Percentiles rank a stretch among this genome's conserved stretches.
Conservation (phyloP, 306 rosid genomes). For the Mucuna pruriens region DNA sequence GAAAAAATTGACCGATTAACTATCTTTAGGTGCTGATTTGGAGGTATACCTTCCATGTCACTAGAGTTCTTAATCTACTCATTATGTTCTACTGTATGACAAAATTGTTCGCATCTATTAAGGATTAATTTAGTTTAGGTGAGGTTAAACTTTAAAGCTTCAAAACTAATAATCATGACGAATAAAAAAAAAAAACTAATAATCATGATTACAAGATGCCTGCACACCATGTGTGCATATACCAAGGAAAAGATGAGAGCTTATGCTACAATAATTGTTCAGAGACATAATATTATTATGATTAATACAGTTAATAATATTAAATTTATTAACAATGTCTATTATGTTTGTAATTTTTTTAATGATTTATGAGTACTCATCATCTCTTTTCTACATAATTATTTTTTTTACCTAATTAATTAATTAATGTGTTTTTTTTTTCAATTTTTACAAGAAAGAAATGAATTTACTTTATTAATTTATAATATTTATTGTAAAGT, state of each 20-base stretch:
- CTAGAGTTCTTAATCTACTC: conserved; percentile 5
- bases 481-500: too few relatives aligned
- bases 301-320: too few relatives aligned
- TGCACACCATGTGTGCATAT: background rate
- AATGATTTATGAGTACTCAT: too few relatives aligned
- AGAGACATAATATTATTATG: background rate
- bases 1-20: conserved; percentile 33
- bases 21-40: conserved; percentile 18
- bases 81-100: background rate
- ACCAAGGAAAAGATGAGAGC: background rate
- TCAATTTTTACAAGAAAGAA: too few relatives aligned
- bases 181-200: too few relatives aligned
- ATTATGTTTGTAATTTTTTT: too few relatives aligned
- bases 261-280: background rate
- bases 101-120: background rate
- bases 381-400: too few relatives aligned
- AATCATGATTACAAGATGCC: background rate
- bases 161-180: background rate
- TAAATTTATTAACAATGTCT: too few relatives aligned
- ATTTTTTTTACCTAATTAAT: too few relatives aligned
- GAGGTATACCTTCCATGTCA: conserved; percentile 34
- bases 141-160: background rate
- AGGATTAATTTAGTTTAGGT: background rate
- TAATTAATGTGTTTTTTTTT: too few relatives aligned
- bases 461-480: too few relatives aligned